phyloP scores from a whole-genome alignment of 2,329 filamentous ascomycete genomes.

The Phialophora expanda region DNA sequence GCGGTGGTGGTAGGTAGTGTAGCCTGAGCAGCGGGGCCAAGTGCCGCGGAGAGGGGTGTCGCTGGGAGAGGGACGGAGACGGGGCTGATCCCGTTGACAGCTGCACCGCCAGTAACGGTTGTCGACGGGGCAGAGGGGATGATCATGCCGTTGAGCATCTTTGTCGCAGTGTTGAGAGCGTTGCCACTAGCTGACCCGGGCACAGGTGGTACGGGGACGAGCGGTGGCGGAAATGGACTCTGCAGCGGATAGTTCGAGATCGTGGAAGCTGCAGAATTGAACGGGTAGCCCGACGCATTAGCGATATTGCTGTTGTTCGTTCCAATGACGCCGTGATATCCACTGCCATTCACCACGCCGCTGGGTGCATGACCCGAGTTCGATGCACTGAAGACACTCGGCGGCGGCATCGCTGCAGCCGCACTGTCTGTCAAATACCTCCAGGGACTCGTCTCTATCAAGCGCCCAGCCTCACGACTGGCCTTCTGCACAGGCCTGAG shows the following conservation, averaged over 20 bases:
- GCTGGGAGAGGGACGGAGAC: slow-evolving; percentile 69
- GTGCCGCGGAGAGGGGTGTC: slow-evolving; percentile 84
- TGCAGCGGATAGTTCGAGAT: slow-evolving; percentile 18
- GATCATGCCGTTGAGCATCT: slow-evolving; percentile 39
- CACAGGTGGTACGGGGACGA: slow-evolving; percentile 27
- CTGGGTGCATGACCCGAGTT: slow-evolving; percentile 22
- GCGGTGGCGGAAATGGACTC: slow-evolving; percentile 34
- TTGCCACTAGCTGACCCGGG: slow-evolving; percentile 32
- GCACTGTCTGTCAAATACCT: slow-evolving; percentile 58
- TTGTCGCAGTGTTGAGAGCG: slow-evolving; percentile 41
- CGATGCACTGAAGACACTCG: slow-evolving; percentile 41
- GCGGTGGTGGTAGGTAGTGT: slow-evolving; percentile 69
- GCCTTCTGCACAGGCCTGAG: slow-evolving; percentile 81
- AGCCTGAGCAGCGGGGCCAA: slow-evolving; percentile 87
- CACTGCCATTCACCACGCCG: slow-evolving; percentile 27
- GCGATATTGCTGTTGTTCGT: neutral
- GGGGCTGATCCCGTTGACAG: slow-evolving; percentile 36
- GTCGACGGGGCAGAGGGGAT: neutral
- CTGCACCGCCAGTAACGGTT: slow-evolving; percentile 15
- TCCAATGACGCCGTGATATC: slow-evolving; percentile 38
- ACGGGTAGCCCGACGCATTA: slow-evolving; percentile 24
- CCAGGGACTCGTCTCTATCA: slow-evolving; percentile 72
- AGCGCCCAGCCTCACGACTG: slow-evolving; percentile 77
- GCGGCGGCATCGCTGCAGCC: slow-evolving; percentile 39
- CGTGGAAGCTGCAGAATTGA: neutral